phyloP scores from a whole-genome alignment of 208 protist species.

The Trypanosoma brucei region DNA sequence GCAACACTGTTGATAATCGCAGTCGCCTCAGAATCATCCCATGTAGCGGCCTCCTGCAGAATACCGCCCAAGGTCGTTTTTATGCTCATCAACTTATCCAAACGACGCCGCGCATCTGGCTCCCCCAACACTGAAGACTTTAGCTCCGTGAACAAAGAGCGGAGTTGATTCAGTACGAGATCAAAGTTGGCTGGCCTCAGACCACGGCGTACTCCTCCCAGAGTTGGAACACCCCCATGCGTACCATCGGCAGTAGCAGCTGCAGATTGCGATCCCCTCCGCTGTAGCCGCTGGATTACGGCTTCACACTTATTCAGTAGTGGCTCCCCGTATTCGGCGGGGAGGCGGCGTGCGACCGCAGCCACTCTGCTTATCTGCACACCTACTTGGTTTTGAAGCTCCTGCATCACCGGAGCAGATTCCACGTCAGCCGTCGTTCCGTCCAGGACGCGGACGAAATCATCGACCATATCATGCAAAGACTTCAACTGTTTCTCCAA shows the following conservation, averaged over 20 bases:
- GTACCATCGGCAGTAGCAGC: neutral
- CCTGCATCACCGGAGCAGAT: conserved; percentile 22
- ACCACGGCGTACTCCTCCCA: neutral
- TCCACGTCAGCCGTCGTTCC: conserved; percentile 27
- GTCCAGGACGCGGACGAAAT: conserved; percentile 46
- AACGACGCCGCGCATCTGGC: conserved; percentile 11
- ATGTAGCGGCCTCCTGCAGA: neutral
- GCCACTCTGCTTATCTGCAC: conserved; percentile 44
- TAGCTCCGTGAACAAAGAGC: conserved; percentile 23
- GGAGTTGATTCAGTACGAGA: conserved; percentile 24
- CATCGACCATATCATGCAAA: conserved; percentile 61
- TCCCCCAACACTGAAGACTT: conserved; percentile 19
- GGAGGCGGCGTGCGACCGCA: conserved; percentile 36
- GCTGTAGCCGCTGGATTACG: conserved; percentile 15
- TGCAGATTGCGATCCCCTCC: neutral
- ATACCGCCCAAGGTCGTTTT: conserved; percentile 20
- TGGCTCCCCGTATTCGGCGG: conserved; percentile 23
- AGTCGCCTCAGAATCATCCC: conserved; percentile 12
- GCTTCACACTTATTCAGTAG: conserved; percentile 46
- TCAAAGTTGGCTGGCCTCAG: neutral
- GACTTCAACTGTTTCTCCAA: conserved; percentile 22
- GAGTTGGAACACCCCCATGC: neutral
- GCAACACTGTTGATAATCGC: conserved; percentile 12
- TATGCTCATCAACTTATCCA: conserved; percentile 14
- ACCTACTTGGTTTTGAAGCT: conserved; percentile 28